Base-by-base conservation (phyloP, 495 filamentous ascomycete species). In the Daldinia childiae region DNA sequence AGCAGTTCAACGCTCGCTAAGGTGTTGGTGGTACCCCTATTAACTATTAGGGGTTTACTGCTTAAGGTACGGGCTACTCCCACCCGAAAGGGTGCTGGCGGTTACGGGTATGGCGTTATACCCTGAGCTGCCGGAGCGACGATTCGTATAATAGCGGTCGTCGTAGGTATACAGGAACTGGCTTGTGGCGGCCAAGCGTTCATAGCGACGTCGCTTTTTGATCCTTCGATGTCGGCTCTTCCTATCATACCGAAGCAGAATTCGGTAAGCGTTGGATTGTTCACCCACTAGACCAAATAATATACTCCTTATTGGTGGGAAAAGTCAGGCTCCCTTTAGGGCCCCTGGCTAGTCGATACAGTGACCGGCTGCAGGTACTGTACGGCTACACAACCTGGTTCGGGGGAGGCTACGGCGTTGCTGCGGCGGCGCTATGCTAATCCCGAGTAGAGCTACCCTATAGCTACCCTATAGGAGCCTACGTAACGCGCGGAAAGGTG, bases 1-100 rank as follows among this genome's bases (percentile, higher is more conserved):
- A 39, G 36, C 36, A 39, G 36, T 39, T 39, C 36, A 39, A 39
- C 36, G 36, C 36, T 39, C 36, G 36, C 36, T 39, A 39, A 39
- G 36, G 36, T 39, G 36, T 39, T 39, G 36, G 36, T 39, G 36
- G 36, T 39, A 39, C 54, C 30, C 30, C 83, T 77, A 79, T 79
- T n/a, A n/a, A n/a, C n/a, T 73, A 74, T 78, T 67, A 72, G 78
- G 71, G 81, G 56, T 27, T 24, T 26, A 50, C 36, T 58, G 56
- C 56, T 58, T 58, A 58, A 58, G 56, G 56, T 82, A 79, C 76
- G 78, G 81, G 79, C 78, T 74, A 81, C 81, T 80, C 80, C 52
- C 52, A 56, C 52, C 29, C 15, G 52, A 21, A 21, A 56, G 15
- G 29, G 52, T 56, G 52, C 52, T n/a, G 50, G 26, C 50, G 50